Evolutionary conservation across 257 asterid genomes (phyloP), one percentile per base, ranked within the genome.

Genomic region (Voacanga thouarsii): DNA sequence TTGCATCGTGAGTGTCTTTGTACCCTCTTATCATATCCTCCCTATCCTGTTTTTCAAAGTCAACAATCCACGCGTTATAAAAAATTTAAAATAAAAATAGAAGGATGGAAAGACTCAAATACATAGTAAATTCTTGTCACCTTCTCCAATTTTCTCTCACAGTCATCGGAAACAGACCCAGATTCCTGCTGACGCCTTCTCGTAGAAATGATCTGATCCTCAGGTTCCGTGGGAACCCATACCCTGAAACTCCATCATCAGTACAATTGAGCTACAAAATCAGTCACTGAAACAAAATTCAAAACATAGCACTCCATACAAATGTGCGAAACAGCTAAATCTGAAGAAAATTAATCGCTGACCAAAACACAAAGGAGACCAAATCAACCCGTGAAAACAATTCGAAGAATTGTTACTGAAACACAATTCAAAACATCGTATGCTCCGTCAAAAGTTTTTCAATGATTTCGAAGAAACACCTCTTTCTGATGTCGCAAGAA

Each of bases 1-100:
- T 87, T 49, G 92, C 90, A 82, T 83, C 89, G 69, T 88, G 85
- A 10, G 90, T 85, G 81, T 86, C 86, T 83, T 82, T 89, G 81
- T 88, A 84, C 77, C 82, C 89, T 43, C 83, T 78, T 30, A 82
- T 50, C 79, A 83, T 33, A 24, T 73, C 87, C 71, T 88, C 85
- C 45, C 86, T 87, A 77, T 88, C 89, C 82, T 76, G 88, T 59
- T 44, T 28, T 33, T 26, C 78, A 9, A 47, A 14, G 9, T 7
- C 28, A 45, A 30, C 23, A 39, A 61, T 19, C 65, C 16, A 19
- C 24, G n/a, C 37, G 37, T 33, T 33, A 33, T 33, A 1, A 33
- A 33, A 33, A 33, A 33, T n/a, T n/a, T n/a, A 33, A 33, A 33
- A 33, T 1, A 33, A n/a, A 57, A n/a, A n/a, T n/a, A 75, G 26